These are phyloP conservation scores for Mucor piriformis DNA, from an alignment of 371 early-diverging fungal species.

Conservation along the genomic window DNA sequence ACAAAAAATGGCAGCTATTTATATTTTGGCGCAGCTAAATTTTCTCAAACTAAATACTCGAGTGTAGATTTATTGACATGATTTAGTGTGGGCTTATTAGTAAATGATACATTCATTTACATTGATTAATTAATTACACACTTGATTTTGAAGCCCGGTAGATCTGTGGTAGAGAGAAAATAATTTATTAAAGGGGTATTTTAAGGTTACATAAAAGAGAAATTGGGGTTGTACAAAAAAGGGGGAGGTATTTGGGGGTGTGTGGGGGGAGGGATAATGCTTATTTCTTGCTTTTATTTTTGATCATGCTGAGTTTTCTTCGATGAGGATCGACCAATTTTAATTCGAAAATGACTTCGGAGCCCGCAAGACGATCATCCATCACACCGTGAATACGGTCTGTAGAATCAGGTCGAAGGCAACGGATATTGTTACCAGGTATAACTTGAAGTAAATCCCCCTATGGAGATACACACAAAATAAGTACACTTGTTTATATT, in stretches of 20 bases:
- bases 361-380: constrained; percentile 46
- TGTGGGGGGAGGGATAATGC: background rate
- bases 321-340: constrained; percentile 30
- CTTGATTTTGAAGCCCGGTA: too few relatives aligned
- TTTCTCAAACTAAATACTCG: too few relatives aligned
- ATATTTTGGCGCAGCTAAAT: too few relatives aligned
- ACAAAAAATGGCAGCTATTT: too few relatives aligned
- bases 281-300: constrained; percentile 9
- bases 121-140: too few relatives aligned
- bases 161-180: too few relatives aligned
- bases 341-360: constrained; percentile 44
- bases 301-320: constrained; percentile 27
- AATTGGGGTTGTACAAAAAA: background rate
- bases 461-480: constrained; percentile 14
- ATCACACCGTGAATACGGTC: constrained; percentile 60
- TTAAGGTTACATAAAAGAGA: too few relatives aligned
- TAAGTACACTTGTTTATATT: background rate
- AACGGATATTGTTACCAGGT: constrained; percentile 63
- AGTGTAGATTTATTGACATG: too few relatives aligned
- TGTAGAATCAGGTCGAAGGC: constrained; percentile 55
- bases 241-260: too few relatives aligned
- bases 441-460: constrained; percentile 69
- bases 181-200: too few relatives aligned
- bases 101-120: too few relatives aligned
- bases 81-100: too few relatives aligned